Conservation (phyloP, 768 basidiomycete genomes). For the Collybia sordida region DNA sequence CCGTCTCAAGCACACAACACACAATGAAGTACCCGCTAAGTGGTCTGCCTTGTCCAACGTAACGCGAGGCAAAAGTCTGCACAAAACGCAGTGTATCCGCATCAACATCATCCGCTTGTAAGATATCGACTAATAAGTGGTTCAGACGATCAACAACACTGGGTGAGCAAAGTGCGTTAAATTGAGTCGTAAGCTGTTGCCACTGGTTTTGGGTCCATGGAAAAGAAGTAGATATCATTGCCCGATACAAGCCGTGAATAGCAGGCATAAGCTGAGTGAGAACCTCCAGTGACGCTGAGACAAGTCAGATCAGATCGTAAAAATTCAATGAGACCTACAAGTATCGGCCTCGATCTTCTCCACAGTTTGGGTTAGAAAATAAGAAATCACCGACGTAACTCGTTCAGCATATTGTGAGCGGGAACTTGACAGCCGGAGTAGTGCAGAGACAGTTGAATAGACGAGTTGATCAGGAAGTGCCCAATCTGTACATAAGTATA, state of each 20-base stretch:
- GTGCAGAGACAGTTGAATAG: conserved; percentile 73
- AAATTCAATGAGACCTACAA: conserved; percentile 39
- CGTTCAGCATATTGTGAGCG: conserved; percentile 48
- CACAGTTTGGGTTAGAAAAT: conserved; percentile 58
- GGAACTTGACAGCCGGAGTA: conserved; percentile 62
- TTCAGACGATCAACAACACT: conserved; percentile 73
- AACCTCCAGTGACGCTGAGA: conserved; percentile 58
- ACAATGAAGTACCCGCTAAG: conserved; percentile 85
- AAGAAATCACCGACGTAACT: conserved; percentile 58
- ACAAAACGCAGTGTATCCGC: conserved; percentile 53
- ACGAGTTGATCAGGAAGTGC: conserved; percentile 84
- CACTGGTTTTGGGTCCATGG: conserved; percentile 72
- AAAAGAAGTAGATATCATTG: conserved; percentile 77
- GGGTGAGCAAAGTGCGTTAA: conserved; percentile 64
- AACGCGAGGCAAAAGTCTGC: conserved; percentile 73
- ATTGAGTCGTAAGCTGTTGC: conserved; percentile 49
- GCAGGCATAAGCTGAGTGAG: conserved; percentile 78
- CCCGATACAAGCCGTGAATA: conserved; percentile 85
- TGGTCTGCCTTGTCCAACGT: conserved; percentile 72
- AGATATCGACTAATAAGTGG: conserved; percentile 61
- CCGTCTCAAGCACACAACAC: conserved; percentile 85
- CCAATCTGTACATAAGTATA: conserved; percentile 60
- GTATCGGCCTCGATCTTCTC: conserved; percentile 50
- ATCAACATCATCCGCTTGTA: conserved; percentile 53
- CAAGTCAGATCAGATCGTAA: background rate